phyloP scores from a whole-genome alignment of 1,284 basidiomycete species.

The Athelia sp. region DNA sequence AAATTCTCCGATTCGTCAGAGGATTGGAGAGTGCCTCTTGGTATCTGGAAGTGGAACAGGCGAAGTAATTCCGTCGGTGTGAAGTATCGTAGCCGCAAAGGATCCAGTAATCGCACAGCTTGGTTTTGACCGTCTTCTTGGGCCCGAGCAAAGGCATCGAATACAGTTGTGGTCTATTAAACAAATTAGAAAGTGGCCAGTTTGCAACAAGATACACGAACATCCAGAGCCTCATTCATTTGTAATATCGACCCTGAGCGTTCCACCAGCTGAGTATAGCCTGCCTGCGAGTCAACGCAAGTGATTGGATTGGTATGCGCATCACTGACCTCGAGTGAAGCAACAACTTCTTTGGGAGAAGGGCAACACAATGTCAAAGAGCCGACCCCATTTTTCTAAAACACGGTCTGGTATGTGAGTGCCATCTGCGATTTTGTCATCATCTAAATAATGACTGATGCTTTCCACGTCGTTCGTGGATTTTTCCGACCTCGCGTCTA shows the following conservation, averaged over 20 bases:
- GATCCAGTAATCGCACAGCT: slow-evolving; percentile 49
- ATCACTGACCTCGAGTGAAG: slow-evolving; percentile 66
- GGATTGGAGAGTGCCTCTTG: slow-evolving; percentile 5
- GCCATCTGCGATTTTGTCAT: slow-evolving; percentile 13
- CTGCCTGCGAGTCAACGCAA: slow-evolving; percentile 26
- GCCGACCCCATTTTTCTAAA: slow-evolving; percentile 66
- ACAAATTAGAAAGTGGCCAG: slow-evolving; percentile 3
- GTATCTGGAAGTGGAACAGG: slow-evolving; percentile 53
- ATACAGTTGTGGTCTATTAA: slow-evolving; percentile 54
- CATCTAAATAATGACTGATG: slow-evolving; percentile 51
- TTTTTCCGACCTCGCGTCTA: slow-evolving; percentile 28
- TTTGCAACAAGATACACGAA: slow-evolving; percentile 28
- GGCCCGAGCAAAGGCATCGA: slow-evolving; percentile 50
- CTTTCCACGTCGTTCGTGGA: slow-evolving; percentile 14
- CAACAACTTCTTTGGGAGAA: slow-evolving; percentile 63
- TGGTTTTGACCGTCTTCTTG: slow-evolving; percentile 32
- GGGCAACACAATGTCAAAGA: slow-evolving; percentile 73
- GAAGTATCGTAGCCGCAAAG: slow-evolving; percentile 65
- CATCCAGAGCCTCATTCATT: slow-evolving; percentile 60
- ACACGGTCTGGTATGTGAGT: slow-evolving; percentile 51
- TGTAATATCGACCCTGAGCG: slow-evolving; percentile 72
- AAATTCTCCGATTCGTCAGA: slow-evolving; percentile 27
- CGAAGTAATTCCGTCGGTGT: slow-evolving; percentile 65
- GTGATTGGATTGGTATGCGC: not conserved
- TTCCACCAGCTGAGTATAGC: slow-evolving; percentile 72